Evolutionary conservation across 2,329 filamentous ascomycete genomes (phyloP).

Genomic region (Alternaria panax): DNA sequence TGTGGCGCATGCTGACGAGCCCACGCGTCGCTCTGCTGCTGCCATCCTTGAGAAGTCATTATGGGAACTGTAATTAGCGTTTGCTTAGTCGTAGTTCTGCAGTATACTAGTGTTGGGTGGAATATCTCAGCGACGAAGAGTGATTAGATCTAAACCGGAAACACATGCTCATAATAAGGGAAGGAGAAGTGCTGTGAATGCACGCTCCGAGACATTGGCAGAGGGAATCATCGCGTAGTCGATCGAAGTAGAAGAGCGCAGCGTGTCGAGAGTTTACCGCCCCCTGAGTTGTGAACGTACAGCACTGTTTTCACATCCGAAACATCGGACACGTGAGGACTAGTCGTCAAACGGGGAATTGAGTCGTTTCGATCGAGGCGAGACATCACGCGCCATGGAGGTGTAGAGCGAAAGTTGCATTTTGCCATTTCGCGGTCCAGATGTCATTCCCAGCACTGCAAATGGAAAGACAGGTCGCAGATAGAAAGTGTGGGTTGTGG

Average conservation of each 20-base stretch:
- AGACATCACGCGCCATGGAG: background rate
- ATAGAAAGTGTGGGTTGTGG: background rate
- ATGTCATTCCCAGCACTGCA: background rate
- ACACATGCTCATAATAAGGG: background rate
- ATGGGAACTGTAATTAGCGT: background rate
- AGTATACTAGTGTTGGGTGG: background rate
- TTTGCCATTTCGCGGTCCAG: too few species aligned
- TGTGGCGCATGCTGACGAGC: background rate
- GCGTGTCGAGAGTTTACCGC: background rate
- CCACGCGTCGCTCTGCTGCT: background rate
- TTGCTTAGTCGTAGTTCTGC: background rate
- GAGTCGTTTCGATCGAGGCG: background rate
- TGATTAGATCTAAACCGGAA: background rate
- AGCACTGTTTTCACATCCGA: background rate
- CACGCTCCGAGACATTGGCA: background rate
- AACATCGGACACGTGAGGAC: background rate
- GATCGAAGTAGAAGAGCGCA: background rate
- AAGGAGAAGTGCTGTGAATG: background rate
- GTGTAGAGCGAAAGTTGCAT: too few species aligned
- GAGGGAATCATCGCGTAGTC: background rate
- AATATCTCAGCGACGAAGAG: background rate
- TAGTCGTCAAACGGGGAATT: background rate
- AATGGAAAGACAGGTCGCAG: background rate
- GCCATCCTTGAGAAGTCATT: background rate
- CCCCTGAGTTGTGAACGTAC: background rate